Base-by-base conservation (phyloP, 164 flowering plant species). In the Brasenia schreberi region DNA sequence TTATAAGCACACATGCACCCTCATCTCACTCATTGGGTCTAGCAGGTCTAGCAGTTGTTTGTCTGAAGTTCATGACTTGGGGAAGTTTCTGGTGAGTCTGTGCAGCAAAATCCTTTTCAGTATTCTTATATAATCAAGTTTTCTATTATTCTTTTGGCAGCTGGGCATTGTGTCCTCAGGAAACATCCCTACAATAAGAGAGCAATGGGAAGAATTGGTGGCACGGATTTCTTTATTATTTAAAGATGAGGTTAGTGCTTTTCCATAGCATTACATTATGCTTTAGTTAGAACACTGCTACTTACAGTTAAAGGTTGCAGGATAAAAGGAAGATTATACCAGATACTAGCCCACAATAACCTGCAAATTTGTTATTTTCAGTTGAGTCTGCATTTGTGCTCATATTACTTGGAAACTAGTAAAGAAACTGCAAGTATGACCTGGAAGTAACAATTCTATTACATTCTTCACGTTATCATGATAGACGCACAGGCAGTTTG, bases 161-260 rank as follows among this genome's bases (percentile, higher is more conserved):
- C 81, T 95, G 23, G 89, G 97, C 64, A 79, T 87, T 71, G 66
- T 77, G 63, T 76, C 73, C 60, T 42, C 68, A 58, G 68, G 59
- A 14, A 66, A 69, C 65, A 68, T 68, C 68, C 84, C 74, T 44
- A 71, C 79, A 59, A 53, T 69, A 18, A 64, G 81, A 70, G 89
- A 89, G 72, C 79, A 83, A 65, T 79, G 81, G 83, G 88, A 82
- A 73, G 80, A 78, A 42, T 77, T 92, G 67, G 75, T 75, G 66
- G 67, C 71, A 61, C 96, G 94, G 42, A 62, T 94, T 68, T 78
- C 80, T 61, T 78, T 79, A 71, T 56, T 92, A 63, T 92, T 95
- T 72, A 82, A 96, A 61, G 69, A 80, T 76, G 92, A 88, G 97
- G 97, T 94, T 67, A 45, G 7, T 45, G 53, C 12, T 45, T 12